These are phyloP conservation scores for Dentipellis sp. DNA, from an alignment of 768 basidiomycete genomes.

Conservation along the genomic window DNA sequence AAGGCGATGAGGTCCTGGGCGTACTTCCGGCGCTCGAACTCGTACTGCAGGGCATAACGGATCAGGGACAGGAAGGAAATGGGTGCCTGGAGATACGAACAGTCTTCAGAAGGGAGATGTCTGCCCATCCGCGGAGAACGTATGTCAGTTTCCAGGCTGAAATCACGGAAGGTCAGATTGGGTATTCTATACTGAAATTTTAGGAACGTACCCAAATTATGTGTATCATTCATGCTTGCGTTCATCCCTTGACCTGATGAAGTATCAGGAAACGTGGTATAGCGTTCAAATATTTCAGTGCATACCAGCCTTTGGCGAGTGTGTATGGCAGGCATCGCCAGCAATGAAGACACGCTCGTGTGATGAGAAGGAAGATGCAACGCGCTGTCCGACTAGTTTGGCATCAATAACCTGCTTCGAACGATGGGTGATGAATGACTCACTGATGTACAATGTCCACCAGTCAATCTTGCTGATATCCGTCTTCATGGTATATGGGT, in stretches of 20 bases:
- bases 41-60: conserved; percentile 27
- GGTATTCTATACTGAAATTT: not conserved
- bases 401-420: not conserved
- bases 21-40: conserved; percentile 42
- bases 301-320: conserved; percentile 33
- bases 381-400: conserved; percentile 42
- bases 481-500: conserved; percentile 28
- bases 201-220: conserved; percentile 32
- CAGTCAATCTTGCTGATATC: conserved; percentile 28
- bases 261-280: conserved; percentile 16
- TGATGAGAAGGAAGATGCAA: conserved; percentile 40
- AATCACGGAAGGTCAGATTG: not conserved
- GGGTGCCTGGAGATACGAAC: conserved; percentile 19
- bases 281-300: not conserved
- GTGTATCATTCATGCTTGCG: conserved; percentile 44
- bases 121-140: conserved; percentile 39
- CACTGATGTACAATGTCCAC: conserved; percentile 45
- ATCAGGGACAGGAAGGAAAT: not conserved
- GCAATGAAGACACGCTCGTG: conserved; percentile 46
- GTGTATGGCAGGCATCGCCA: conserved; percentile 44
- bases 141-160: conserved; percentile 44
- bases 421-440: conserved; percentile 5
- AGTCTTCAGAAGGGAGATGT: conserved; percentile 35
- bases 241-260: conserved; percentile 43
- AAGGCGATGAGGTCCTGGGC: conserved; percentile 47